Evolutionary conservation across 208 protist genomes (phyloP), one percentile per base, ranked within the genome.

Genomic region (Leishmania guyanensis): DNA sequence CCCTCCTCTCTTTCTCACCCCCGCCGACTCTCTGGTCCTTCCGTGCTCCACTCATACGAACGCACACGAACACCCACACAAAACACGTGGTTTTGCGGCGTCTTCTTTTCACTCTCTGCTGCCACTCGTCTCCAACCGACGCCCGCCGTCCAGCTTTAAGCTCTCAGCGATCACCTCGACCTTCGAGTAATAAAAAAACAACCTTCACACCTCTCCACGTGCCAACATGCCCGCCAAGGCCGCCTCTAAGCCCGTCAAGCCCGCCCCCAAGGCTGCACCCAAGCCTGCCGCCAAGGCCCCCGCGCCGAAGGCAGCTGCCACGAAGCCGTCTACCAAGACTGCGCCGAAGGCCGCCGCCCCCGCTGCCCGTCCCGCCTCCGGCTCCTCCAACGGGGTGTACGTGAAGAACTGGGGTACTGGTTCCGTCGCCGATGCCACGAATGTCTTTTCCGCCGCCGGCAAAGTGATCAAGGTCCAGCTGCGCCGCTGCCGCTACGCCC

Each of bases 391-490:
- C 85, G 92, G 92, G 78, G 88, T 96, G 84, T 96, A 96, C 82
- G 91, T 96, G 86, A 96, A 96, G 92, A 93, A 93, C 87, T 94
- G 90, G 92, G 92, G 92, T 68, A 88, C 82, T 75, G 92, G 89
- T 62, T 94, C 90, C 75, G 92, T 93, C 64, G 86, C 83, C 43
- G 92, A 94, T 76, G 90, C 88, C 77, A 91, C 75, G 50, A 58
- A 46, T 33, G 85, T 91, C 51, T 96, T 96, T 83, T 62, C 74
- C 66, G 84, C 83, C 54, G 92, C 92, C 66, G 92, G 92, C 68
- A 90, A 90, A 22, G 88, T 96, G 56, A n/a, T 62, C 51, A 84
- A 84, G 69, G 91, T 86, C 46, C 89, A 90, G 84, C 75, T 96
- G 53, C 92, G 92, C 81, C 92, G 92, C 82, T 86, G 91, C 87